Base-by-base conservation (phyloP, 2,329 filamentous ascomycete species). In the Ophiosphaerella narmari region DNA sequence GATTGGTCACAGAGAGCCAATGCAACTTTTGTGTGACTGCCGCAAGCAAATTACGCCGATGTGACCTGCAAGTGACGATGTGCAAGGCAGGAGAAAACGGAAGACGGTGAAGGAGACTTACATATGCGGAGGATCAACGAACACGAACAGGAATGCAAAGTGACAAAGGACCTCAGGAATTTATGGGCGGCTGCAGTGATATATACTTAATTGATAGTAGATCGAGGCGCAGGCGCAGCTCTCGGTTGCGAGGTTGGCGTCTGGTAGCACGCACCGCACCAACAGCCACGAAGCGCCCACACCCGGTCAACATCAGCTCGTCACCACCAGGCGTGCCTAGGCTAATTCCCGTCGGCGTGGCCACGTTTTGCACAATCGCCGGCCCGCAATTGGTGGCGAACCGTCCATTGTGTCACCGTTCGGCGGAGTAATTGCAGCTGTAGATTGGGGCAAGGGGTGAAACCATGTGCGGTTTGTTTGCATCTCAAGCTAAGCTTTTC, bases 211-310 rank as follows among this genome's bases (percentile, higher is more conserved):
- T 4, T 5, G 18, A 43, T 24, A 33, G 11, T 29, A 29, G 26
- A 29, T 11, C 7, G 49, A 53, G 52, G 57, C 57, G 45, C 57
- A 54, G 57, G 50, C 46, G 49, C 48, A 41, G 12, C 12, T 29
- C 26, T 11, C 26, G 26, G 26, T 11, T 8, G 11, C 26, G 26
- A 54, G 51, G 51, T 34, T 54, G 52, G 52, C 14, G 37, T 39
- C 13, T 32, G 7, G 46, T 46, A 13, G 39, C 40, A 51, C 24
- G 23, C 29, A 34, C 40, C 14, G 18, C 40, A 18, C 40, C n/a
- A 42, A 21, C 40, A 33, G 31, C 40, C 31, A 42, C 40, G 29
- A 18, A 21, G 18, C 40, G 16, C 29, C 31, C 7, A 14, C 7
- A n/a, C 29, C n/a, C 33, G 4, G 18, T 4, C 18, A 21, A 21